Percentiles rank a stretch among this genome's conserved stretches.
Conservation (phyloP, 1,284 basidiomycete genomes). For the Lentinula novae-zelandiae region DNA sequence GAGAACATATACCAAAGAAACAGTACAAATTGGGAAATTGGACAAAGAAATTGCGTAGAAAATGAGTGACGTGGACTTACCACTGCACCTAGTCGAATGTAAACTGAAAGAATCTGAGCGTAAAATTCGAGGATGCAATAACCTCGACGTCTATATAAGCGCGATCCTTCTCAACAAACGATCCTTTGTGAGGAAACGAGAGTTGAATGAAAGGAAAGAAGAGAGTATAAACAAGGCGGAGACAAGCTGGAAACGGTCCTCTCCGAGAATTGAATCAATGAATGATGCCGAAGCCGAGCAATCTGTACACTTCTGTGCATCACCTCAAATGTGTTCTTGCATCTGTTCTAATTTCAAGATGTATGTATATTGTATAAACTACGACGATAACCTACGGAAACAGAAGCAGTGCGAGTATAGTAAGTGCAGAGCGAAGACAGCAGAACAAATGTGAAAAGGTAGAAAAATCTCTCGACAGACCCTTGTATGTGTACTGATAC, state of each 20-base stretch:
- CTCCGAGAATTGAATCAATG: not conserved
- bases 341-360: not conserved
- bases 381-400: slow-evolving; percentile 6
- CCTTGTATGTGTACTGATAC: slow-evolving; percentile 2
- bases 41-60: not conserved
- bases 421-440: slow-evolving; percentile 1
- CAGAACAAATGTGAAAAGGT: not conserved
- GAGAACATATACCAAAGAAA: not conserved
- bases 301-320: not conserved
- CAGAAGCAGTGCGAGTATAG: slow-evolving; percentile 6
- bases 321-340: too few species aligned
- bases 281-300: not conserved
- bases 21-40: not conserved
- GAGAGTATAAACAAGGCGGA: not conserved
- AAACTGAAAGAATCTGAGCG: not conserved
- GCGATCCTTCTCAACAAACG: not conserved
- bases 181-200: not conserved
- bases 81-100: not conserved
- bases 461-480: slow-evolving; percentile 2
- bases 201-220: not conserved
- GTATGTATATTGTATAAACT: not conserved
- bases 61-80: slow-evolving; percentile 5
- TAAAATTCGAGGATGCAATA: not conserved
- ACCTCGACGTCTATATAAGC: not conserved
- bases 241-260: not conserved